phyloP scores from a whole-genome alignment of 495 filamentous ascomycete genomes.

The Neurospora intermedia region DNA sequence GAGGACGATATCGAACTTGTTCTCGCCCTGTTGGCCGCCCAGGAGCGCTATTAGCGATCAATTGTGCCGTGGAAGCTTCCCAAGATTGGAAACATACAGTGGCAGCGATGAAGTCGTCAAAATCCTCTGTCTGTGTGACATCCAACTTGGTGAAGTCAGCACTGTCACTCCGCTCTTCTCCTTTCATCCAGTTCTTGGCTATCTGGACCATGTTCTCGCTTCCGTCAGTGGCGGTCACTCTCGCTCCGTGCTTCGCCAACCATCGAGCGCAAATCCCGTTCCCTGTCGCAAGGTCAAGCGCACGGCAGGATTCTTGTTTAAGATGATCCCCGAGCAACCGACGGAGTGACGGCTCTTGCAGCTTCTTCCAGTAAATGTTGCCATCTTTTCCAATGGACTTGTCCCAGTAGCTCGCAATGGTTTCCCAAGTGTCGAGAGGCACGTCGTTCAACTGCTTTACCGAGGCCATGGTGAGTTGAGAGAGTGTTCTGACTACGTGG shows the following conservation, averaged over 20 bases:
- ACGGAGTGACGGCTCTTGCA: constrained; percentile 26
- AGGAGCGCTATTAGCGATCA: too few relatives aligned
- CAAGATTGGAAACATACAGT: constrained; percentile 1
- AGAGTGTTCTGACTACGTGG: background rate
- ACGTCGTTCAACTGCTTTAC: background rate
- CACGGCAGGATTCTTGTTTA: constrained; percentile 3
- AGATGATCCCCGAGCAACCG: constrained; percentile 18
- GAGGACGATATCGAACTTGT: constrained; percentile 21
- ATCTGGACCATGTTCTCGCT: constrained; percentile 21
- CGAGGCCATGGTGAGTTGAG: background rate
- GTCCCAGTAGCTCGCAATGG: constrained; percentile 29
- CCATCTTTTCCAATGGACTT: constrained; percentile 23
- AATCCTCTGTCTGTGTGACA: constrained; percentile 22
- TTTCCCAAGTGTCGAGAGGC: constrained; percentile 24
- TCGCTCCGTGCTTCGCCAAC: constrained; percentile 19
- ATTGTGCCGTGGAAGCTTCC: too few relatives aligned
- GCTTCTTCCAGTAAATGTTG: constrained; percentile 28
- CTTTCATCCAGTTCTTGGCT: constrained; percentile 6
- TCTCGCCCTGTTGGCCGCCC: constrained; percentile 1
- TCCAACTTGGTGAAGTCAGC: constrained; percentile 21
- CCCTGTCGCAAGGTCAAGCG: constrained; percentile 32
- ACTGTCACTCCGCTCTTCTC: background rate
- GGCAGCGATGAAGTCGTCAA: constrained; percentile 10
- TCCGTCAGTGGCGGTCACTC: constrained; percentile 30
- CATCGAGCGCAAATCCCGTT: constrained; percentile 32